These are phyloP conservation scores for Cutaneotrichosporon curvatum DNA, from an alignment of 1,284 basidiomycete species.

Conservation along the genomic window DNA sequence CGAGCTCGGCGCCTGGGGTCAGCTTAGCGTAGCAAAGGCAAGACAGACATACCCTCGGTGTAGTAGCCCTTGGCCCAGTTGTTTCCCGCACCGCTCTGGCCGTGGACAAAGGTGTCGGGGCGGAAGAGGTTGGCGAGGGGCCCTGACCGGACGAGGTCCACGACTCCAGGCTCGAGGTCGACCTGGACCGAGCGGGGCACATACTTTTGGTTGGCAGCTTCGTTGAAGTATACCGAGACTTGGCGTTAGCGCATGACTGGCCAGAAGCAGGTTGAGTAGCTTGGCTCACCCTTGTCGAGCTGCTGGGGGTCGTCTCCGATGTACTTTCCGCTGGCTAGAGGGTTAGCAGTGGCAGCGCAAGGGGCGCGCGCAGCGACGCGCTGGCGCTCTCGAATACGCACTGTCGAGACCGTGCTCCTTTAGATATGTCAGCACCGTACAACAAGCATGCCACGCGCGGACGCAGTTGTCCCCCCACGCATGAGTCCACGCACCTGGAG, in stretches of 20 bases:
- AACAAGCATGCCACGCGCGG: neutral
- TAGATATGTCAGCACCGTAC: slow-evolving; percentile 7
- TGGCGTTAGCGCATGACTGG: neutral
- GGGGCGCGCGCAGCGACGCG: neutral
- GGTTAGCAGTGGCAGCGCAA: neutral
- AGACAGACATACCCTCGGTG: slow-evolving; percentile 68
- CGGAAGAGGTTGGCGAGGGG: slow-evolving; percentile 58
- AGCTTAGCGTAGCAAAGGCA: neutral
- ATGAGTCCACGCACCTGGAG: slow-evolving; percentile 29
- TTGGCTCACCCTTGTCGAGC: slow-evolving; percentile 31
- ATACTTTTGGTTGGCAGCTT: slow-evolving; percentile 50
- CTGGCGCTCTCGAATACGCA: slow-evolving; percentile 15
- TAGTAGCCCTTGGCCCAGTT: slow-evolving; percentile 55
- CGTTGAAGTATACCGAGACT: slow-evolving; percentile 47
- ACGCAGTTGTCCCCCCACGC: no score
- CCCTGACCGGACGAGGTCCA: slow-evolving; percentile 60
- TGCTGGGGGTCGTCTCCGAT: slow-evolving; percentile 36
- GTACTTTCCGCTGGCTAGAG: slow-evolving; percentile 33
- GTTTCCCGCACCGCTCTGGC: slow-evolving; percentile 58
- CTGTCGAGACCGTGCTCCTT: slow-evolving; percentile 41
- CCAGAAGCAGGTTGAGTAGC: no score
- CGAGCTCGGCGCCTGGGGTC: slow-evolving; percentile 71
- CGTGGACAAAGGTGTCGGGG: slow-evolving; percentile 77
- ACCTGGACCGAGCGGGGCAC: slow-evolving; percentile 91
- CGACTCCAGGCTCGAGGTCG: slow-evolving; percentile 86